Evolutionary conservation across 2,329 filamentous ascomycete species (phyloP), one percentile per base, ranked within the genome.

Genomic region (Chaetothyriales sp.): DNA sequence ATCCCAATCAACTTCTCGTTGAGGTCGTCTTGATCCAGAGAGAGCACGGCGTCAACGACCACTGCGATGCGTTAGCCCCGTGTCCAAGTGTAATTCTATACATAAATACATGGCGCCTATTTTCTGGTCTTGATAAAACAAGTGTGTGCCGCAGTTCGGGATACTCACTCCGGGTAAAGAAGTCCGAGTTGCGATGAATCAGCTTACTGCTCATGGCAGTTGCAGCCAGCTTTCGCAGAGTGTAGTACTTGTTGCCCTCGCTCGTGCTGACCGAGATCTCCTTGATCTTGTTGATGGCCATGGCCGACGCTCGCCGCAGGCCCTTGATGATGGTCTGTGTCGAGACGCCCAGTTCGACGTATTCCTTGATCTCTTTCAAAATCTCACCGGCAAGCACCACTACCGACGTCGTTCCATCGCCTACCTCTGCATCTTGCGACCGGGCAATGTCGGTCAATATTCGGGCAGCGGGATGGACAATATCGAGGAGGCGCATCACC

Each of bases 171-270:
- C 95, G 92, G 57, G 92, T 97, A 73, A 98, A 98, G 71, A 97
- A 98, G 2, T 81, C 81, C 29, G 92, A 86, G 73, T 98, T 97
- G 65, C 90, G 80, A 80, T 97, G 94, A 67, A 98, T 97, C 62
- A 98, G 77, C 77, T 98, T 98, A 79, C 89, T 95, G 70, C 89
- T 97, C 92, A 98, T 98, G 62, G 92, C 92, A 25, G 92, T 98
- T 37, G 80, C 88, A 28, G 92, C 92, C 62, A 98, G 76, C 72
- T 95, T 94, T 67, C 76, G 73, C 55, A 98, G 77, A 44, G 89
- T 97, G 62, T 95, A 89, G 62, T 86, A 81, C 71, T 84, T 85
- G 71, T 86, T 90, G 54, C 77, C 80, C 67, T 94, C 88, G 61
- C 81, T 79, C 51, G 88, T 89, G 71, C 82, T 82, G 60, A 97